phyloP scores from a whole-genome alignment of 371 early-diverging fungal genomes.

The Gilbertella persicaria region DNA sequence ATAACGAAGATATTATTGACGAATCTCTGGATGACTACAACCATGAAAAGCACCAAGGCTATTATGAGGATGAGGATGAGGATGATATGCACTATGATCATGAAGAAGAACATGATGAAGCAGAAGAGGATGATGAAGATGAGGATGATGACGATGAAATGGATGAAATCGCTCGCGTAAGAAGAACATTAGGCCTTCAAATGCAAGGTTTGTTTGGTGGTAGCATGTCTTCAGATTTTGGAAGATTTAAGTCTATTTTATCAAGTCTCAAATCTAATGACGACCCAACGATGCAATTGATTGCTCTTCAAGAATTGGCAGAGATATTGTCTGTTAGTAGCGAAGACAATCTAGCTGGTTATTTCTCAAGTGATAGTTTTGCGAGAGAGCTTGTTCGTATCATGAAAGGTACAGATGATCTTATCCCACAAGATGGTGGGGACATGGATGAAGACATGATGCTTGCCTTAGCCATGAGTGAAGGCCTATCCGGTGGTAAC shows the following conservation, averaged over 20 bases:
- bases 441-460: constrained; percentile 51
- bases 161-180: constrained; percentile 38
- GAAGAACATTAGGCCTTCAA: constrained; percentile 47
- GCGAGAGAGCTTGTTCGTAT: constrained; percentile 59
- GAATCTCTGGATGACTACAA: not conserved
- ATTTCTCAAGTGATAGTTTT: constrained; percentile 57
- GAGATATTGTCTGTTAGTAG: constrained; percentile 70
- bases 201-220: constrained; percentile 51
- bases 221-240: constrained; percentile 47
- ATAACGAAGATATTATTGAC: not conserved
- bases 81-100: not conserved
- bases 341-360: constrained; percentile 64
- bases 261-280: constrained; percentile 48
- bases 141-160: constrained; percentile 42
- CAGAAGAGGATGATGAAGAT: constrained; percentile 37
- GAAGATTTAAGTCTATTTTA: constrained; percentile 52
- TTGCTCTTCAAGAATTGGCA: constrained; percentile 69
- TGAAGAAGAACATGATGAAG: constrained; percentile 14
- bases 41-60: not conserved
- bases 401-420: constrained; percentile 51
- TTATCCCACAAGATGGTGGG: constrained; percentile 8
- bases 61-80: constrained; percentile 3
- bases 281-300: constrained; percentile 65
- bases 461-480: constrained; percentile 47
- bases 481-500: constrained; percentile 50